phyloP scores from a whole-genome alignment of 1,284 basidiomycete genomes.

The Bondarzewia mesenterica region DNA sequence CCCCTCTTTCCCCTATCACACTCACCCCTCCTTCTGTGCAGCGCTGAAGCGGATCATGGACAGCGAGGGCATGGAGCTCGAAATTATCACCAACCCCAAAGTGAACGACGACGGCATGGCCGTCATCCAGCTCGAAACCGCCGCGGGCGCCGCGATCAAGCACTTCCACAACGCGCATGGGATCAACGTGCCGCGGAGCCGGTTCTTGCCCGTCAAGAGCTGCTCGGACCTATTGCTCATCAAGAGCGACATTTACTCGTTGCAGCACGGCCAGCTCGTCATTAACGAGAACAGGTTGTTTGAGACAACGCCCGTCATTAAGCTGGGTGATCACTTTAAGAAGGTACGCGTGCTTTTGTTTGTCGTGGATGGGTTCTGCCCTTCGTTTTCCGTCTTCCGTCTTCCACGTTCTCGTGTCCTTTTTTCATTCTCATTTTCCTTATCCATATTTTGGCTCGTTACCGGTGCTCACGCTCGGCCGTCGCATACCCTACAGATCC shows the following conservation, averaged over 20 bases:
- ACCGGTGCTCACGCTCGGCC: no score
- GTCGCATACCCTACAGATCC: no score
- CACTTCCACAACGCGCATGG: slow-evolving; percentile 94
- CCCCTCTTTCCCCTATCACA: slow-evolving; percentile 26
- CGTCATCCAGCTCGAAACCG: slow-evolving; percentile 92
- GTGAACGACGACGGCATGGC: slow-evolving; percentile 81
- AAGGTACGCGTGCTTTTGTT: slow-evolving; percentile 26
- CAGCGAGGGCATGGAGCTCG: slow-evolving; percentile 83
- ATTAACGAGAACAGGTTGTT: slow-evolving; percentile 86
- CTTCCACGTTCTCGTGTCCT: background rate
- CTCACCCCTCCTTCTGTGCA: slow-evolving; percentile 7
- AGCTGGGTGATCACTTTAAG: slow-evolving; percentile 85
- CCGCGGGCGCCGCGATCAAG: slow-evolving; percentile 97
- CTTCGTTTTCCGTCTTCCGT: no score
- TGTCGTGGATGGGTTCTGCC: no score
- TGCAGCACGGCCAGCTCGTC: slow-evolving; percentile 85
- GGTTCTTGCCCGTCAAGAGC: slow-evolving; percentile 91
- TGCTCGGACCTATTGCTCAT: slow-evolving; percentile 85
- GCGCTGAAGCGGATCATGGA: slow-evolving; percentile 95
- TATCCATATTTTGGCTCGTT: no score
- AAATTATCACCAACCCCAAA: slow-evolving; percentile 96
- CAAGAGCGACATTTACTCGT: slow-evolving; percentile 90
- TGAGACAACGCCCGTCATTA: slow-evolving; percentile 88
- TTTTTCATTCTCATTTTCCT: no score
- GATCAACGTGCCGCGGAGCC: slow-evolving; percentile 92